Percentiles rank a stretch among this genome's conserved stretches.
Conservation (phyloP, 768 basidiomycete genomes). For the Clitopilus hobsonii region DNA sequence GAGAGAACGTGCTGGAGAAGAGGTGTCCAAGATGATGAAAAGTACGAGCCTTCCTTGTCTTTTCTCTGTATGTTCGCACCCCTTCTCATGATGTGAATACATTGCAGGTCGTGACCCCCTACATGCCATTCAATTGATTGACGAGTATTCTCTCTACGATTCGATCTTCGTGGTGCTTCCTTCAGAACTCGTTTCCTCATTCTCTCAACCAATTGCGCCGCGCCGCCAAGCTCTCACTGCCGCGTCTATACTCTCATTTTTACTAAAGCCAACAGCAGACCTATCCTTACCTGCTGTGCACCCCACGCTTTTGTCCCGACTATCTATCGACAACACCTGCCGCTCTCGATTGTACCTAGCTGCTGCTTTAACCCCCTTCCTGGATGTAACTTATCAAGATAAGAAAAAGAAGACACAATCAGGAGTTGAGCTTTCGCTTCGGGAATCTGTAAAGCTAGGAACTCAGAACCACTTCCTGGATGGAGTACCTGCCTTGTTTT, state of each 20-base stretch:
- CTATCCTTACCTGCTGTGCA: conserved; percentile 39
- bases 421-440: conserved; percentile 65
- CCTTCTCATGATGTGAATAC: conserved; percentile 4
- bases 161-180: conserved; percentile 60
- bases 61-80: too few relatives aligned
- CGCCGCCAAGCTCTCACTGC: conserved; percentile 46
- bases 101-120: conserved; percentile 68
- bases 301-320: conserved; percentile 36
- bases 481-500: conserved; percentile 66
- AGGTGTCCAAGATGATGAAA: conserved; percentile 92
- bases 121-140: conserved; percentile 69
- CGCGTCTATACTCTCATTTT: conserved; percentile 50
- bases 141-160: conserved; percentile 64
- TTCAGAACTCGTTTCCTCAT: conserved; percentile 28
- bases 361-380: conserved; percentile 69
- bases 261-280: conserved; percentile 29
- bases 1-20: conserved; percentile 87
- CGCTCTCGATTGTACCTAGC: conserved; percentile 74
- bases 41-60: conserved; percentile 41
- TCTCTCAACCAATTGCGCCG: conserved; percentile 40
- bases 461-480: conserved; percentile 72
- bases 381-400: conserved; percentile 51
- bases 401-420: conserved; percentile 58
- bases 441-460: conserved; percentile 83
- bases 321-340: conserved; percentile 33